phyloP scores from a whole-genome alignment of 176 grass and related monocot species.

The Melocanna baccifera region DNA sequence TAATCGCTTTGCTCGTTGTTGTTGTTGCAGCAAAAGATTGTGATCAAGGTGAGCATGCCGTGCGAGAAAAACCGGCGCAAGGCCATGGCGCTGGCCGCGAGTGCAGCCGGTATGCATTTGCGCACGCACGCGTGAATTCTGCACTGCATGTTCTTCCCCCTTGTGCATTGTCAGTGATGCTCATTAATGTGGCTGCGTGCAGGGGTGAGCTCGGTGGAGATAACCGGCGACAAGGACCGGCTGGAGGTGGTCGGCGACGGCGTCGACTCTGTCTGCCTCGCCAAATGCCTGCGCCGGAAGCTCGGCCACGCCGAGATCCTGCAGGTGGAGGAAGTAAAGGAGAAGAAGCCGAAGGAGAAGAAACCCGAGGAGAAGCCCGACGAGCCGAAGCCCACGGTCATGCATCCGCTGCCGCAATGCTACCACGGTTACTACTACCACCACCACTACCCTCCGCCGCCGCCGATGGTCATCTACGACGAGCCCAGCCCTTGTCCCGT shows the following conservation, averaged over 20 bases:
- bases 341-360: not conserved
- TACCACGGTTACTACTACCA: constrained; percentile 5
- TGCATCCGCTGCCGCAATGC: not conserved
- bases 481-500: constrained; percentile 27
- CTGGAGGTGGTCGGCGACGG: constrained; percentile 56
- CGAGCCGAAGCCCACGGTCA: not conserved
- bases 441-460: not conserved
- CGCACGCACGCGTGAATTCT: too few species aligned
- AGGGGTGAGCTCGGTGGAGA: too few species aligned
- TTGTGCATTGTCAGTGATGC: too few species aligned
- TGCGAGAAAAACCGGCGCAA: constrained; percentile 31
- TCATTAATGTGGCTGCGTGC: too few species aligned
- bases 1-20: not conserved
- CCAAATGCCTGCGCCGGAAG: constrained; percentile 53
- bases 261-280: constrained; percentile 49
- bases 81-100: constrained; percentile 32
- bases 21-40: constrained; percentile 53
- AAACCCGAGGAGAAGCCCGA: too few species aligned
- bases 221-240: not conserved
- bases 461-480: constrained; percentile 22
- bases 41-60: not conserved
- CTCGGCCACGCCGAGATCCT: constrained; percentile 44
- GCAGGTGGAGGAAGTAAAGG: constrained; percentile 53
- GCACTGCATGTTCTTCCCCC: too few species aligned
- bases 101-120: constrained; percentile 13